These are phyloP conservation scores for Salix exigua DNA, from an alignment of 345 rosid species.

Conservation along the genomic window DNA sequence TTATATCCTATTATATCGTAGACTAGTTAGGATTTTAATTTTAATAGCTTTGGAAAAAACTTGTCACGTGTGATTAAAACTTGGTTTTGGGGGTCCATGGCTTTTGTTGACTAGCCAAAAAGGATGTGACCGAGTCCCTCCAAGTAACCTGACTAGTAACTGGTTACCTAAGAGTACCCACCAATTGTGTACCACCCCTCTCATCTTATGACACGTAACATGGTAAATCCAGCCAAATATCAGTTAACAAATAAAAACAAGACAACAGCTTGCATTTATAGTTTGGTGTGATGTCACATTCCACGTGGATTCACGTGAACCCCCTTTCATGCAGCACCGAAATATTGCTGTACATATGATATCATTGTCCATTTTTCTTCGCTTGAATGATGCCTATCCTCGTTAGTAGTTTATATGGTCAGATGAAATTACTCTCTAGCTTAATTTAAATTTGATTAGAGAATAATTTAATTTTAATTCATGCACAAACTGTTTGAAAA, in stretches of 20 bases:
- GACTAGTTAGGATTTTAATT: too few species aligned
- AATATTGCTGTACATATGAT: background rate
- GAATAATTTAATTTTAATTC: too few species aligned
- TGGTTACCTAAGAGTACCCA: background rate
- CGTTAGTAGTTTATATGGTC: background rate
- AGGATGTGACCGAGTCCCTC: too few species aligned
- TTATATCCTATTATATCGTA: too few species aligned
- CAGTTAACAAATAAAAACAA: background rate
- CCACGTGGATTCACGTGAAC: slow-evolving; percentile 37
- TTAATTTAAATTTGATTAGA: too few species aligned
- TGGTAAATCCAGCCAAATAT: background rate
- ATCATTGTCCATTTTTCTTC: background rate
- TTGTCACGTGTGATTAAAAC: too few species aligned
- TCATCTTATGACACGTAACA: background rate
- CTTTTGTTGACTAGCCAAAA: too few species aligned
- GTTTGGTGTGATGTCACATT: slow-evolving; percentile 1
- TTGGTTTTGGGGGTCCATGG: too few species aligned
- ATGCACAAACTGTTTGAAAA: too few species aligned
- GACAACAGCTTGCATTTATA: background rate
- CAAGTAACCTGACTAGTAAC: background rate
- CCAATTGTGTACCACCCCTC: background rate
- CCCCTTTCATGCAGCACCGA: slow-evolving; percentile 17
- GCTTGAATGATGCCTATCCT: background rate
- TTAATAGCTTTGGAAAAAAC: too few species aligned
- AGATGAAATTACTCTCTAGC: too few species aligned